Percentiles rank a stretch among this genome's conserved stretches.
Evolutionary conservation across 2,329 filamentous ascomycete species (phyloP).

Genomic region (Helotiales sp.): DNA sequence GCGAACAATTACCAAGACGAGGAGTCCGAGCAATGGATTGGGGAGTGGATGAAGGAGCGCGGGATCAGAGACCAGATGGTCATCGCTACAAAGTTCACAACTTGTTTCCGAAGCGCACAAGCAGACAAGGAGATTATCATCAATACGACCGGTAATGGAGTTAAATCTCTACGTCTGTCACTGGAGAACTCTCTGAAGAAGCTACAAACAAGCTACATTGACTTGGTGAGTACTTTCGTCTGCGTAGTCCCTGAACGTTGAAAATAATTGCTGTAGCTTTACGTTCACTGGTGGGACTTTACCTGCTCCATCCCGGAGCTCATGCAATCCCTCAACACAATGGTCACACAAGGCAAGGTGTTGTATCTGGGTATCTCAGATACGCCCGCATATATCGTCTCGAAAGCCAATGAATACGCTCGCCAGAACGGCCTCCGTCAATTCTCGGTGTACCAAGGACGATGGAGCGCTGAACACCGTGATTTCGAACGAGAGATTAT

Average conservation of each 20-base stretch:
- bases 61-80: constrained; percentile 65
- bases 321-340: constrained; percentile 66
- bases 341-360: constrained; percentile 62
- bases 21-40: constrained; percentile 64
- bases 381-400: constrained; percentile 69
- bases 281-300: constrained; percentile 68
- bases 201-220: constrained; percentile 68
- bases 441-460: constrained; percentile 70
- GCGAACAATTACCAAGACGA: constrained; percentile 64
- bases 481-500: constrained; percentile 66
- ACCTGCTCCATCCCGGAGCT: constrained; percentile 64
- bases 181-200: constrained; percentile 58
- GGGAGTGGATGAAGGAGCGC: constrained; percentile 68
- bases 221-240: constrained; percentile 47
- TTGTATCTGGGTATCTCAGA: constrained; percentile 68
- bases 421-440: constrained; percentile 67
- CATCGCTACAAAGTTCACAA: constrained; percentile 61
- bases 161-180: constrained; percentile 59
- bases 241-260: neutral
- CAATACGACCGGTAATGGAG: constrained; percentile 59
- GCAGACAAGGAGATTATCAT: constrained; percentile 33
- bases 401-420: constrained; percentile 68
- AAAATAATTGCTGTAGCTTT: constrained; percentile 42
- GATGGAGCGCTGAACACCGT: constrained; percentile 60
- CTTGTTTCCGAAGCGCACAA: constrained; percentile 33